Base-by-base conservation (phyloP, 1,284 basidiomycete genomes). In the Mycena sp. region DNA sequence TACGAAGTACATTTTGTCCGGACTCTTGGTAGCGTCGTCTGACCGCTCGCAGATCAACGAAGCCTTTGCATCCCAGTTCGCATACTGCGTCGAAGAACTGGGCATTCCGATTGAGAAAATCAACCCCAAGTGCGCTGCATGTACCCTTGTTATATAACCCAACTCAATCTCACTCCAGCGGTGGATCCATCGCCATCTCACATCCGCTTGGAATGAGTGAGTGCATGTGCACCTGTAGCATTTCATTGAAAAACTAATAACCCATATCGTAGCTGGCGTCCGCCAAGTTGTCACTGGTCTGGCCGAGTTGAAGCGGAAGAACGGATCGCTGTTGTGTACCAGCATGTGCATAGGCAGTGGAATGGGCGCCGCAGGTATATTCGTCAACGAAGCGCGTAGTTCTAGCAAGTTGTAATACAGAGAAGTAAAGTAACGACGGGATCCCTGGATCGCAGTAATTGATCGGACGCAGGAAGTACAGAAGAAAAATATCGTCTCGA, bases 301-400 rank as follows among this genome's bases (percentile, higher is more conserved):
- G 6, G 86, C 90, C 4, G 90, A 96, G 74, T 83, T 95, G 45
- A 87, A 87, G 71, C 83, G 93, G 38, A 84, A 82, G 62, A 84
- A 89, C 62, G 86, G 84, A 40, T 83, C 85, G 62, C 67, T 94
- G 35, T 80, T 94, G 56, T 91, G 90, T 72, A 91, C 93, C 0
- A 92, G 90, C 64, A 96, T 96, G 95, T 96, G 94, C 73, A 82
- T n/a, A n/a, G n/a, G n/a, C 28, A 92, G 90, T 69, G 93, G 92
- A 17, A 95, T 95, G 93, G 94, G 94, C 17, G 92, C n/a, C n/a
- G n/a, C 93, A 10, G 86, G 87, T 4, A 84, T 95, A 58, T 90
- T 95, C 67, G 88, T n/a, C n/a, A 94, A 93, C 70, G 93, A 95
- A 73, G 81, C 77, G n/a, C 72, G 49, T 41, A 58, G 56, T 61